Conservation (phyloP, 129 eudicot species). For the Flaveria bidentis region DNA sequence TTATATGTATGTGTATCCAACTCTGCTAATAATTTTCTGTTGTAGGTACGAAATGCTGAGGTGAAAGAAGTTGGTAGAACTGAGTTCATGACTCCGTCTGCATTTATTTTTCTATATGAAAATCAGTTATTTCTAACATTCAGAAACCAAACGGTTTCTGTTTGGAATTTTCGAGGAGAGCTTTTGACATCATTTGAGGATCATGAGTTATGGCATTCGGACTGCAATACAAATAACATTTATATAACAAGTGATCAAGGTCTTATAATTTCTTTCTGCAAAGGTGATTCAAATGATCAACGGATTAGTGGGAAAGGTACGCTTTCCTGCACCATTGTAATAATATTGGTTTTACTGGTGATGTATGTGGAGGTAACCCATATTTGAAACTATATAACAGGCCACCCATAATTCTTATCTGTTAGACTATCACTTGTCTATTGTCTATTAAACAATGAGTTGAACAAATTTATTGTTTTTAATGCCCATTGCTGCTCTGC, state of each 20-base stretch:
- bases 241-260: constrained; percentile 54
- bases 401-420: neutral
- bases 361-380: neutral
- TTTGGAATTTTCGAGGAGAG: constrained; percentile 61
- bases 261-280: constrained; percentile 56
- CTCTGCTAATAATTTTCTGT: neutral
- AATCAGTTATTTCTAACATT: constrained; percentile 50
- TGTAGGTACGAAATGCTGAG: constrained; percentile 54
- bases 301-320: constrained; percentile 38
- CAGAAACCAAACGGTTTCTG: constrained; percentile 53
- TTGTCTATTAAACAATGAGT: neutral
- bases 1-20: neutral
- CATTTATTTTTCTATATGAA: constrained; percentile 52
- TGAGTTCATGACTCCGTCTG: constrained; percentile 56
- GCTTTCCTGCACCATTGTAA: neutral
- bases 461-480: neutral
- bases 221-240: constrained; percentile 57
- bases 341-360: neutral
- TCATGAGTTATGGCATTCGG: constrained; percentile 52
- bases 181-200: constrained; percentile 56
- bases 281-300: constrained; percentile 41
- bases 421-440: neutral
- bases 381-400: neutral
- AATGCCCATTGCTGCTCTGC: neutral
- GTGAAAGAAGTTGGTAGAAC: constrained; percentile 51